Base-by-base conservation (phyloP, 805 yeast genomes). In the Candida hungchunana region DNA sequence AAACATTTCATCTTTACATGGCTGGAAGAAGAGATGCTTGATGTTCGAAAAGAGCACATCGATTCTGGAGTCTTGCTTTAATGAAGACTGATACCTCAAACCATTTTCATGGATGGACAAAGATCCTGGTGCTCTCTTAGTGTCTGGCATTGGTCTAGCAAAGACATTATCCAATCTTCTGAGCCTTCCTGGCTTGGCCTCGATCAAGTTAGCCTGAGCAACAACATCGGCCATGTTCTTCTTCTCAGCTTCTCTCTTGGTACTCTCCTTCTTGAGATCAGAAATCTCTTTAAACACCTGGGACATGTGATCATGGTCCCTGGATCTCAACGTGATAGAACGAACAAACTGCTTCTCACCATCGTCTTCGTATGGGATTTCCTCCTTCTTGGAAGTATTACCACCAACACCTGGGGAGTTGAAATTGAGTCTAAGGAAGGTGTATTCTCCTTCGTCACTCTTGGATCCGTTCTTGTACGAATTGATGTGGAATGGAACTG, bases 401-500 rank as follows among this genome's bases (percentile, higher is more conserved):
- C 86, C 86, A 43, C 84, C 84, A 29, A 76, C 77, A 52, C 96
- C 97, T 1, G 98, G 97, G 2, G 96, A 81, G 59, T 89, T 79
- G 70, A 90, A 87, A 59, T 90, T 90, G 55, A 90, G 71, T 60
- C 98, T 78, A 53, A 90, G 59, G 55, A 85, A 89, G 1, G 96
- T 88, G 59, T 75, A 88, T 48, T 89, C 97, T 35, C 97, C 97
- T 67, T 93, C 97, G 55, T 93, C 98, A 46, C 82, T 86, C 55
- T 88, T 89, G 9, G 95, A 83, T 32, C 96, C 97, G 56, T 86
- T 89, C 55, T 89, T 90, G 65, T 84, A 89, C 4, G 97, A 71
- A 59, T 87, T 87, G 55, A 90, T 88, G 59, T 90, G 98, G 70
- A 93, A 90, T 17, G 98, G 98, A 34, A 93, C 97, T 1, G 97